Base-by-base conservation (phyloP, 768 basidiomycete genomes). In the Psilocybe cubensis region DNA sequence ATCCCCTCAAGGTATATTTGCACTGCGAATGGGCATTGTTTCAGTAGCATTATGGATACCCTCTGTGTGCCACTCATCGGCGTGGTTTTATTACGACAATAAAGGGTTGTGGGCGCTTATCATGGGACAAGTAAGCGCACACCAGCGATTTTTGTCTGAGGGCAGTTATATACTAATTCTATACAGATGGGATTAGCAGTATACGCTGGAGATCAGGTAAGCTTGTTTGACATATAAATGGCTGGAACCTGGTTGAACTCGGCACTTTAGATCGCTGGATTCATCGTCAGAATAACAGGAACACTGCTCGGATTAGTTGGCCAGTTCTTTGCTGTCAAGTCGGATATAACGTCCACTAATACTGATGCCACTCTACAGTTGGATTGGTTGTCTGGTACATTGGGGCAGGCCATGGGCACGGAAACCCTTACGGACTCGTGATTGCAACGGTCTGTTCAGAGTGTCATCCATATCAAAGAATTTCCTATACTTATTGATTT, bases 381-480 rank as follows among this genome's bases (percentile, higher is more conserved):
- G 79, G 78, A 8, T 73, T 78, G 69, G 74, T 66, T 7, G 69
- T 72, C 14, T 80, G 79, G 79, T 80, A 80, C 53, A 78, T 80
- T 7, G 75, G 76, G 3, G 69, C 77, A 21, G 77, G 77, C 4
- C 46, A 53, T 24, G 74, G 71, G 9, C 49, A 64, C 28, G 79
- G 77, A 23, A 79, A 78, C 48, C 73, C 76, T 12, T 79, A 78
- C 54, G 77, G 75, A 23, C 60, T 78, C 5, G 77, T 77, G 33
- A 63, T 77, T 11, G 77, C 74, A n/a, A 70, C 76, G 21, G 78
- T 76, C 25, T 58, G 73, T 66, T n/a, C 14, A 46, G 9, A 7
- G 7, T 23, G 17, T 12, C n/a, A 29, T 4, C 17, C 23, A 44
- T 21, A 21, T 24, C 40, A 17, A 25, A 44, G 14, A 20, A 38